phyloP scores from a whole-genome alignment of 2,329 filamentous ascomycete genomes.

The Ophiostoma ulmi region DNA sequence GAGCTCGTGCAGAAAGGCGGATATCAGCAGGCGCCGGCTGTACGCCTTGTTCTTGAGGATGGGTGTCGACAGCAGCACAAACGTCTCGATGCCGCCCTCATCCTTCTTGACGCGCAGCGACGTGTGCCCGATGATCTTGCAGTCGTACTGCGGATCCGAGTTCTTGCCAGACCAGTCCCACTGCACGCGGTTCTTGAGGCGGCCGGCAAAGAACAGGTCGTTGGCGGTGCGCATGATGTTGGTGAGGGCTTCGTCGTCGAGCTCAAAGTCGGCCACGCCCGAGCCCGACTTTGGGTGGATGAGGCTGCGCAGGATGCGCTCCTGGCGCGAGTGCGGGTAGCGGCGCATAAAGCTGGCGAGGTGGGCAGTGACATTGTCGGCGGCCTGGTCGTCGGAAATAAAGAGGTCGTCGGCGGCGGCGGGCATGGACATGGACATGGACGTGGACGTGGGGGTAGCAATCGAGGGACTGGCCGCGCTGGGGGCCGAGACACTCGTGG shows the following conservation, averaged over 20 bases:
- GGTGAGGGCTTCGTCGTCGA: constrained; percentile 54
- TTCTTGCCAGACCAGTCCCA: constrained; percentile 57
- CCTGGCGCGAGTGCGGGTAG: constrained; percentile 48
- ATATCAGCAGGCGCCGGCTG: constrained; percentile 57
- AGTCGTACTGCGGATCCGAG: constrained; percentile 46
- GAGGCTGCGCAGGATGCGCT: constrained; percentile 53
- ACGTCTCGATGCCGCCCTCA: constrained; percentile 53
- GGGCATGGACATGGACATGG: not conserved
- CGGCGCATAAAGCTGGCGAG: constrained; percentile 43
- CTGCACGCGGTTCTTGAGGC: constrained; percentile 51
- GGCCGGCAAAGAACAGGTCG: constrained; percentile 57
- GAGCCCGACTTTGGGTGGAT: constrained; percentile 48
- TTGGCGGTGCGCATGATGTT: constrained; percentile 58
- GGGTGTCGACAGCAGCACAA: constrained; percentile 56
- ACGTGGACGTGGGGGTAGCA: not conserved
- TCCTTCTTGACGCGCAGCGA: constrained; percentile 48
- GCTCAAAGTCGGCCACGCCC: constrained; percentile 46
- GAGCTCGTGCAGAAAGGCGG: constrained; percentile 61
- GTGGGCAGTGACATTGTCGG: constrained; percentile 45
- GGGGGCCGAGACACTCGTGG: too few relatives aligned
- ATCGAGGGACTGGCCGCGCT: not conserved
- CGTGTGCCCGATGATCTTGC: constrained; percentile 58
- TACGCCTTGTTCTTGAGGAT: constrained; percentile 54
- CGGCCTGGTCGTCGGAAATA: constrained; percentile 45
- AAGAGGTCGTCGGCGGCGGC: constrained; percentile 30